These are phyloP conservation scores for Lophium mytilinum DNA, from an alignment of 495 filamentous ascomycete species.

Conservation along the genomic window DNA sequence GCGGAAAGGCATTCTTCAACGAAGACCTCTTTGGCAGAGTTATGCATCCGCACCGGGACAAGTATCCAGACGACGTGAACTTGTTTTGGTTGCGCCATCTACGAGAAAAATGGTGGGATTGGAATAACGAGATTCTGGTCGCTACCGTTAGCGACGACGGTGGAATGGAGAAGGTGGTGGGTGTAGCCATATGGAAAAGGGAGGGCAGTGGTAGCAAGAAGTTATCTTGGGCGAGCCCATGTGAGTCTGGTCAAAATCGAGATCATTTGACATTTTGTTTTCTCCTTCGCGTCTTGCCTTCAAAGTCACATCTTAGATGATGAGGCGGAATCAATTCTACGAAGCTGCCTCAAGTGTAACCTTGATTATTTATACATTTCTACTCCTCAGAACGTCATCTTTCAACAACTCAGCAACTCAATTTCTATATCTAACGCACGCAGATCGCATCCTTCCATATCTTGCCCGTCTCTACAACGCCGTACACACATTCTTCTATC, in stretches of 20 bases:
- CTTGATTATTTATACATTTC: too few species aligned
- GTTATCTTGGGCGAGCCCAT: too few species aligned
- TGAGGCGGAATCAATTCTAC: too few species aligned
- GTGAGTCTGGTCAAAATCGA: too few species aligned
- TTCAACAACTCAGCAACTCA: too few species aligned
- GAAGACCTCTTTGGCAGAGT: conserved; percentile 6
- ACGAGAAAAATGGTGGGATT: neutral
- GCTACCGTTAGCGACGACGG: neutral
- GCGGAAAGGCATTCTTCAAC: neutral
- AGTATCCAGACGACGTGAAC: conserved; percentile 1
- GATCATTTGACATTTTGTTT: too few species aligned
- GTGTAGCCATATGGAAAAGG: conserved; percentile 2
- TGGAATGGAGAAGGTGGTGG: neutral
- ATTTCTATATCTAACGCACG: too few species aligned
- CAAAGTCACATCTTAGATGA: too few species aligned
- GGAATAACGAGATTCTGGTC: neutral
- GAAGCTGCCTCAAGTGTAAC: too few species aligned
- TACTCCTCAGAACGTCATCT: too few species aligned
- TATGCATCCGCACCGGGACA: conserved; percentile 1
- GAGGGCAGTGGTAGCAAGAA: neutral
- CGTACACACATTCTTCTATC: neutral
- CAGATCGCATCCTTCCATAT: too few species aligned
- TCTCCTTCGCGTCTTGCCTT: too few species aligned
- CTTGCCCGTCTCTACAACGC: neutral
- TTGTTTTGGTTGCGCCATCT: neutral